These are phyloP conservation scores for Stereum hirsutum DNA, from an alignment of 1,284 basidiomycete species.

Conservation along the genomic window DNA sequence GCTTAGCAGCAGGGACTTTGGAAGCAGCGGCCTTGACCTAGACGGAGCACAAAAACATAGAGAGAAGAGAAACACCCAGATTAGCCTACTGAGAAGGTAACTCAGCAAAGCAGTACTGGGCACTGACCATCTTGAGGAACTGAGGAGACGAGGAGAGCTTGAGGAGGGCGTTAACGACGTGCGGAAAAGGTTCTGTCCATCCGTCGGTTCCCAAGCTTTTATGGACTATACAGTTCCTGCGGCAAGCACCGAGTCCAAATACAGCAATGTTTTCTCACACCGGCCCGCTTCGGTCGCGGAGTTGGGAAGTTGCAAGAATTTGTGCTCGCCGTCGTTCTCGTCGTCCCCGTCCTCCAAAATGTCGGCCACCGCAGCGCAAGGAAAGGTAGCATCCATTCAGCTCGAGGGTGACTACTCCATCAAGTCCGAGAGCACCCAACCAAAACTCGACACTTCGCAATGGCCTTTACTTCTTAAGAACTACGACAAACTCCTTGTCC, in stretches of 20 bases:
- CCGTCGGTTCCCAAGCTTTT: conserved; percentile 1
- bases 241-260: conserved; percentile 4
- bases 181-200: conserved; percentile 7
- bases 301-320: neutral
- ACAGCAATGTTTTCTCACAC: conserved; percentile 9
- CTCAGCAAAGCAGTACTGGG: conserved; percentile 78
- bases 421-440: conserved; percentile 67
- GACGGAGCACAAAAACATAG: conserved; percentile 17
- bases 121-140: conserved; percentile 59
- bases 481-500: conserved; percentile 93
- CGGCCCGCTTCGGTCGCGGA: neutral
- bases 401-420: conserved; percentile 74
- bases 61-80: conserved; percentile 27
- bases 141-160: conserved; percentile 16
- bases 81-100: conserved; percentile 88
- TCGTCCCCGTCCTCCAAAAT: conserved; percentile 20
- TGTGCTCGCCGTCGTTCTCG: neutral
- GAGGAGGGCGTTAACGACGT: conserved; percentile 10
- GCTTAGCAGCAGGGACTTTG: conserved; percentile 64
- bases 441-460: conserved; percentile 87
- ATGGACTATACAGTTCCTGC: conserved; percentile 21
- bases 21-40: conserved; percentile 63
- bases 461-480: conserved; percentile 99
- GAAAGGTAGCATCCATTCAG: conserved; percentile 65
- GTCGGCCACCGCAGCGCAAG: conserved; percentile 45